phyloP scores from a whole-genome alignment of 495 filamentous ascomycete genomes.

The Daldinia grandis region DNA sequence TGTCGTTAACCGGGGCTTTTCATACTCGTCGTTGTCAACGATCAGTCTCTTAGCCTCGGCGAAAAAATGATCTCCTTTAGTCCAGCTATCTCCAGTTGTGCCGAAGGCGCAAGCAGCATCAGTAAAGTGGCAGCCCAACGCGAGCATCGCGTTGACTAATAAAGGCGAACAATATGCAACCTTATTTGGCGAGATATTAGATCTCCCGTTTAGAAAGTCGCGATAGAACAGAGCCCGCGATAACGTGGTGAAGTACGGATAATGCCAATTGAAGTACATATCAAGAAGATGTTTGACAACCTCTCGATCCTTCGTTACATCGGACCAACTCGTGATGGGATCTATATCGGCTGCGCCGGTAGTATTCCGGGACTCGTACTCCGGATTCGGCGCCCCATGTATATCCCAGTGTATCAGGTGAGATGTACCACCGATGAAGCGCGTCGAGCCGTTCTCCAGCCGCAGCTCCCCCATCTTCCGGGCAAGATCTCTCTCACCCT shows the following conservation, averaged over 20 bases:
- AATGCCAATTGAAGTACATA: slow-evolving; percentile 99
- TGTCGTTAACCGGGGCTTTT: slow-evolving; percentile 88
- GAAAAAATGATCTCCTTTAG: slow-evolving; percentile 97
- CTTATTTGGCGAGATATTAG: slow-evolving; percentile 50
- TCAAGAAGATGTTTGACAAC: slow-evolving; percentile 88
- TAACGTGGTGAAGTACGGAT: slow-evolving; percentile 93
- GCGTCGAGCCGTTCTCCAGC: slow-evolving; percentile 87
- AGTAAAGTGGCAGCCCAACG: slow-evolving; percentile 96
- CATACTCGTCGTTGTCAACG: slow-evolving; percentile 91
- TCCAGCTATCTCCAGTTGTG: slow-evolving; percentile 74
- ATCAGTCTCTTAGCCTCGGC: slow-evolving; percentile 91
- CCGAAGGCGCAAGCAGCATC: slow-evolving; percentile 73
- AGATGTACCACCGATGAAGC: slow-evolving; percentile 94
- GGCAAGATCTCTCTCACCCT: slow-evolving; percentile 86
- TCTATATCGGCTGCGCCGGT: slow-evolving; percentile 60
- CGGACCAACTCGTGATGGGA: slow-evolving; percentile 84
- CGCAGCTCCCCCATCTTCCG: slow-evolving; percentile 92
- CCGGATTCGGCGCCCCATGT: slow-evolving; percentile 65
- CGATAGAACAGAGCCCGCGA: slow-evolving; percentile 89
- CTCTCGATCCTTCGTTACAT: slow-evolving; percentile 79
- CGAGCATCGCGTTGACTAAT: slow-evolving; percentile 95
- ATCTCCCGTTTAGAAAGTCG: slow-evolving; percentile 77
- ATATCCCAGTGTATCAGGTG: slow-evolving; percentile 77
- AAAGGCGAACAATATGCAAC: slow-evolving; percentile 86
- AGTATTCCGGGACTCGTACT: slow-evolving; percentile 58